Percentiles rank a stretch among this genome's conserved stretches.
Evolutionary conservation across 768 basidiomycete genomes (phyloP).

Genomic region (Xerocomus potaroensis): DNA sequence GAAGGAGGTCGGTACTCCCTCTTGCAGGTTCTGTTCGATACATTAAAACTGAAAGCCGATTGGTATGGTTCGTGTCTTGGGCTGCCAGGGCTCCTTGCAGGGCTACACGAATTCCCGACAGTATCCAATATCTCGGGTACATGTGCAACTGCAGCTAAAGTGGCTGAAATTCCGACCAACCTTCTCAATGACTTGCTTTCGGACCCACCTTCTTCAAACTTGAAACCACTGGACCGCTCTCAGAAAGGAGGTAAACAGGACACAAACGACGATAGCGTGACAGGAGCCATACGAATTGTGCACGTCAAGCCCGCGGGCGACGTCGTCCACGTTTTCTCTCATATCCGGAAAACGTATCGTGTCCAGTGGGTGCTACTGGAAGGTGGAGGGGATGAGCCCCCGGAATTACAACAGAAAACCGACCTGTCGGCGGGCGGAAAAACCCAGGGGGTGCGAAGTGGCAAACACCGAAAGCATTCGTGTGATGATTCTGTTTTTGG

Average conservation of each 20-base stretch:
- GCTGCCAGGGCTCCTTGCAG: constrained; percentile 76
- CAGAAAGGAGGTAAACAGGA: neutral
- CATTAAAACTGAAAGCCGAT: constrained; percentile 2
- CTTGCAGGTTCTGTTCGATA: neutral
- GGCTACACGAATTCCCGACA: constrained; percentile 85
- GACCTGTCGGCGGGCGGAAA: constrained; percentile 7
- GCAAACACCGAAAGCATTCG: constrained; percentile 12
- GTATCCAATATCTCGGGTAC: constrained; percentile 44
- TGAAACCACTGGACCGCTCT: neutral
- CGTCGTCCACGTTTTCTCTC: constrained; percentile 82
- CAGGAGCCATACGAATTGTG: constrained; percentile 31
- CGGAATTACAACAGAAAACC: constrained; percentile 14
- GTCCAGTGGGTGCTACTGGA: constrained; percentile 66
- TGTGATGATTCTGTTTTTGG: constrained; percentile 12
- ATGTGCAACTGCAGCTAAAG: constrained; percentile 35
- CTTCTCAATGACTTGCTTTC: constrained; percentile 40
- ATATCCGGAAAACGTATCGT: constrained; percentile 83
- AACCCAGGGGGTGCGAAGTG: constrained; percentile 6
- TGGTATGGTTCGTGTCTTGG: neutral
- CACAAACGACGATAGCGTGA: neutral
- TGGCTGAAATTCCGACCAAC: constrained; percentile 30
- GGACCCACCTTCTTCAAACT: constrained; percentile 21
- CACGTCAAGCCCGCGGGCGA: constrained; percentile 53
- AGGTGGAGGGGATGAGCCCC: constrained; percentile 50
- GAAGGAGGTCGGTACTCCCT: constrained; percentile 58